A percentile compares a stretch with the other conserved stretches of the same genome.
phyloP scores from a whole-genome alignment of 2,329 filamentous ascomycete genomes.

The Thelonectria blattea region DNA sequence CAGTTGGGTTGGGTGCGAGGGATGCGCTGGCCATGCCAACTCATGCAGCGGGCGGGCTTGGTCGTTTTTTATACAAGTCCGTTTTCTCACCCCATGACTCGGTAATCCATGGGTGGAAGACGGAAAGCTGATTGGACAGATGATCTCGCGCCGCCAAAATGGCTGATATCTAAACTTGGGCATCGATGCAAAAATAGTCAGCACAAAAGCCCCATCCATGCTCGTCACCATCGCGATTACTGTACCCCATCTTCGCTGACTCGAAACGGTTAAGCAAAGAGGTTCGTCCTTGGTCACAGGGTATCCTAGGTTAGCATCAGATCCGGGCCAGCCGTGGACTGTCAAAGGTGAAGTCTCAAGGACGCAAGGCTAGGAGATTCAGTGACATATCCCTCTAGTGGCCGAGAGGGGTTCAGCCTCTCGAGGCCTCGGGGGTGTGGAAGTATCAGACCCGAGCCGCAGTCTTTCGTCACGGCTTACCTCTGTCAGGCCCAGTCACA shows the following conservation, averaged over 20 bases:
- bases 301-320: slow-evolving; percentile 17
- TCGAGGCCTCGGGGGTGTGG: slow-evolving; percentile 4
- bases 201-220: slow-evolving; percentile 5
- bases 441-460: slow-evolving; percentile 2
- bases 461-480: background rate
- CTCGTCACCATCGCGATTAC: background rate
- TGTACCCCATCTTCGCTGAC: slow-evolving; percentile 1
- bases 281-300: slow-evolving; percentile 15
- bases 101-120: background rate
- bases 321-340: slow-evolving; percentile 1
- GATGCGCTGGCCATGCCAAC: slow-evolving; percentile 41
- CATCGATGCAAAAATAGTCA: slow-evolving; percentile 14
- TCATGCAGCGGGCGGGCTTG: slow-evolving; percentile 26
- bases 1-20: slow-evolving; percentile 28
- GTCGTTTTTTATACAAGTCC: slow-evolving; percentile 1
- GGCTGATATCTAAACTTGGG: slow-evolving; percentile 12
- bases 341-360: background rate
- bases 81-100: slow-evolving; percentile 16
- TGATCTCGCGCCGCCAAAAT: background rate
- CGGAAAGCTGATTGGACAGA: slow-evolving; percentile 23
- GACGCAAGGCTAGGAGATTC: background rate
- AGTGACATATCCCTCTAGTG: background rate
- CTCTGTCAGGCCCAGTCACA: background rate
- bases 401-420: background rate
- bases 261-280: background rate